Base-by-base conservation (phyloP, 352 stramenopile species). In the Phytophthora litchii region DNA sequence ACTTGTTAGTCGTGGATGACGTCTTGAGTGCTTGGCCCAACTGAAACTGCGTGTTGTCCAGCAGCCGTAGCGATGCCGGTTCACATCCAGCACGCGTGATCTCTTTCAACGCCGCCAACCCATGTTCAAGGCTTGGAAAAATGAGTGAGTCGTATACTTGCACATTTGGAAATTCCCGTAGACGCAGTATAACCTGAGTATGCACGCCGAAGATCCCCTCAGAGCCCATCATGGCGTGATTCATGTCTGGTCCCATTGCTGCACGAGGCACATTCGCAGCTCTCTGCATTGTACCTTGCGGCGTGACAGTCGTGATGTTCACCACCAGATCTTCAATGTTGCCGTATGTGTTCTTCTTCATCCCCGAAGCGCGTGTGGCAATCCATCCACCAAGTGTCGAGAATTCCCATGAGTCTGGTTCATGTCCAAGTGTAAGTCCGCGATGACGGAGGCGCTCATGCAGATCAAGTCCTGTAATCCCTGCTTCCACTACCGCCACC, bases 31-130 rank as follows among this genome's bases (percentile, higher is more conserved):
- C 91, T 56, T 98, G 92, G 3, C 95, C 94, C 7, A 98, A 66
- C 57, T 95, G 84, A 70, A 98, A 98, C 60, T 98, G 94, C 34
- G 87, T 89, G 68, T 98, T 98, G 72, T 98, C 95, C 37, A 98
- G 66, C 29, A 98, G 70, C 14, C 94, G 86, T 11, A 98, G 77
- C 35, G 88, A 97, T 19, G 92, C 89, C 17, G 94, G 94, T 23
- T 84, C 76, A 29, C 72, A 85, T 17, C 86, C 80, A 34, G 76
- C 54, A 37, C 75, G 59, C 37, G 80, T 80, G n/a, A 96, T 75
- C 42, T 94, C 91, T 17, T 87, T 83, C 49, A 98, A 66, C 14
- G 85, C 84, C 38, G 79, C 82, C 0, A 96, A 11, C 17, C 94
- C 93, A 42, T 88, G 72, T 43, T 86, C 78, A 50, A 98, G 66